Evolutionary conservation across 176 grass and related monocot genomes (phyloP).

Genomic region (Avena atlantica): DNA sequence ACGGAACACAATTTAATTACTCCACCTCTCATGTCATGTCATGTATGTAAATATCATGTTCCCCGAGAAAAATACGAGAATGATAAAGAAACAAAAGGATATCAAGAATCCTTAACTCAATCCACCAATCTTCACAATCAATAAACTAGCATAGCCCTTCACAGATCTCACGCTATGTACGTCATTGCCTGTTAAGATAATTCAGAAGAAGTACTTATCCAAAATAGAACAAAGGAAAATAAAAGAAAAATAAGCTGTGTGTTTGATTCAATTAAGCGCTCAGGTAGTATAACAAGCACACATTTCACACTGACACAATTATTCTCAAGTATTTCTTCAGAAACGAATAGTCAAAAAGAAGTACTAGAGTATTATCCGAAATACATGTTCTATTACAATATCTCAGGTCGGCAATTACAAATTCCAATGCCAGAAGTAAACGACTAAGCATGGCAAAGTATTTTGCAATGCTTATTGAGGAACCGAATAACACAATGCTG

Average conservation of each 20-base stretch:
- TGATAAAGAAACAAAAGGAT: not conserved
- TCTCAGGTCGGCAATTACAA: not conserved
- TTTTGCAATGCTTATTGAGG: not conserved
- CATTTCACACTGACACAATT: not conserved
- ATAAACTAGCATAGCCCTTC: conserved; percentile 13
- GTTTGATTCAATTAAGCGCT: not conserved
- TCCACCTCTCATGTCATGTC: not conserved
- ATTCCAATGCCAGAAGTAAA: not conserved
- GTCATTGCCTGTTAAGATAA: conserved; percentile 56
- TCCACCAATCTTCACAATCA: conserved; percentile 23
- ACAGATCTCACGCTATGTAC: conserved; percentile 46
- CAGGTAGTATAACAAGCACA: not conserved
- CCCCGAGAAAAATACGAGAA: not conserved
- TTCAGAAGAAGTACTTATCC: conserved; percentile 34
- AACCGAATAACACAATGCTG: not conserved
- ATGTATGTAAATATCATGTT: not conserved
- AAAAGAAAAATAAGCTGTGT: not conserved
- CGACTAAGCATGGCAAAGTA: not conserved
- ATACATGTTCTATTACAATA: conserved; percentile 9
- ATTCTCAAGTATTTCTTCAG: not conserved
- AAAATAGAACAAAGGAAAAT: conserved; percentile 1
- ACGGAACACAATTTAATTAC: conserved; percentile 5
- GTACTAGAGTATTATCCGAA: not conserved
- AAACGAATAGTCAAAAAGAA: not conserved
- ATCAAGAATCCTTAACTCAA: conserved; percentile 37